phyloP scores from a whole-genome alignment of 2,329 filamentous ascomycete species.

The Aspergillus ustus region DNA sequence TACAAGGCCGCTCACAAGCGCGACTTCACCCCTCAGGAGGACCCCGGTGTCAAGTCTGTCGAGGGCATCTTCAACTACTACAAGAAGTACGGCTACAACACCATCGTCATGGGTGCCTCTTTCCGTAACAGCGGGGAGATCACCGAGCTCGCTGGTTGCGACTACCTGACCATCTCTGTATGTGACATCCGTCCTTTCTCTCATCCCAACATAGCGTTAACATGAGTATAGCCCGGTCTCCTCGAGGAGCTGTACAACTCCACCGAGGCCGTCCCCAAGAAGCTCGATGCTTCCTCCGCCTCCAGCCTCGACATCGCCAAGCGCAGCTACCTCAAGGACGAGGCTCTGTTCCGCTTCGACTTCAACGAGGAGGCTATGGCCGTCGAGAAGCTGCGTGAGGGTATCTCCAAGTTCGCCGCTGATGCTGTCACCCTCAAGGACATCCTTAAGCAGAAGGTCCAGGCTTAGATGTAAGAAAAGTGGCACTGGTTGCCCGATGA shows the following conservation, averaged over 20 bases:
- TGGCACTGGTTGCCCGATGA: conserved; percentile 18
- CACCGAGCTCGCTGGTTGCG: conserved; percentile 95
- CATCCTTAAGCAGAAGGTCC: conserved; percentile 86
- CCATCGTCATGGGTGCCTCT: conserved; percentile 99
- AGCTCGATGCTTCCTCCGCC: conserved; percentile 77
- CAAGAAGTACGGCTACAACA: conserved; percentile 99
- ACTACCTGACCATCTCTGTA: conserved; percentile 98
- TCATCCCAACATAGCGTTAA: conserved; percentile 23
- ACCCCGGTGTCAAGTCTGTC: conserved; percentile 95
- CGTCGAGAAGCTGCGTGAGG: conserved; percentile 98
- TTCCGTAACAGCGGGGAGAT: conserved; percentile 98
- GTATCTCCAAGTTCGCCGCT: conserved; percentile 98
- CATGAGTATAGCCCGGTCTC: conserved; percentile 72
- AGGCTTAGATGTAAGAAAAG: conserved; percentile 40
- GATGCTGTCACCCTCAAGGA: conserved; percentile 93
- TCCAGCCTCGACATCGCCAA: conserved; percentile 75
- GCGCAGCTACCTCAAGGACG: conserved; percentile 88
- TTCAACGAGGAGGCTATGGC: conserved; percentile 99
- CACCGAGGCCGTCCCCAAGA: conserved; percentile 79
- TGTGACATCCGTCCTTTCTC: conserved; percentile 39
- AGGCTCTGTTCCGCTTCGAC: conserved; percentile 92
- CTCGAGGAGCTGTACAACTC: conserved; percentile 94
- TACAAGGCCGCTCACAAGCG: conserved; percentile 96
- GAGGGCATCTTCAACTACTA: conserved; percentile 99
- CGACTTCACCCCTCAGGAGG: conserved; percentile 85